A percentile compares a stretch with the other conserved stretches of the same genome.
These are phyloP conservation scores for Umbelopsis vinacea DNA, from an alignment of 192 early-diverging fungal genomes.

Conservation along the genomic window DNA sequence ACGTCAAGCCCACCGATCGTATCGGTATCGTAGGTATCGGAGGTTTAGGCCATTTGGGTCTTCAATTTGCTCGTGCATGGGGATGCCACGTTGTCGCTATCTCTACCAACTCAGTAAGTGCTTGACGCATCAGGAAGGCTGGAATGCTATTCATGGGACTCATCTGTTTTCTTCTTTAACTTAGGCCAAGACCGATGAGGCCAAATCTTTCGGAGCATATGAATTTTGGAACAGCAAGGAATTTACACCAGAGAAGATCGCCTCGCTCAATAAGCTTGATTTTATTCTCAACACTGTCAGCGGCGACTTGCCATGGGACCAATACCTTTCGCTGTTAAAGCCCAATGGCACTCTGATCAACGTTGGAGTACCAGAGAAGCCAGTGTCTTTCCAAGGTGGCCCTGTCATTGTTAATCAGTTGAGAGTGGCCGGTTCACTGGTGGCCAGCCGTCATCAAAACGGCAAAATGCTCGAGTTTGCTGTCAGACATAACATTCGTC, in stretches of 20 bases:
- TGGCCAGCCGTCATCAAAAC: constrained; percentile 62
- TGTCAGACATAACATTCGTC: constrained; percentile 64
- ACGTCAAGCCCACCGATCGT: constrained; percentile 61
- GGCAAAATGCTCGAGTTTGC: constrained; percentile 72
- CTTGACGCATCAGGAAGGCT: neutral
- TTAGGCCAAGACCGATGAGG: constrained; percentile 57
- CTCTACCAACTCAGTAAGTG: constrained; percentile 37
- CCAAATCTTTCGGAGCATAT: constrained; percentile 57
- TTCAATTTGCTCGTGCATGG: constrained; percentile 59
- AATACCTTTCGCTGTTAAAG: constrained; percentile 45
- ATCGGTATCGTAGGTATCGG: constrained; percentile 83
- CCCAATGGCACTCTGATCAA: constrained; percentile 51
- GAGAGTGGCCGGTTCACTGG: constrained; percentile 62
- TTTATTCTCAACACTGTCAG: constrained; percentile 51
- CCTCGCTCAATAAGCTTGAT: constrained; percentile 41
- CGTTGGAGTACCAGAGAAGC: constrained; percentile 49
- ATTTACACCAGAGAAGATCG: constrained; percentile 28
- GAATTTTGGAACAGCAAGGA: constrained; percentile 50
- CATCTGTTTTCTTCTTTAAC: too few relatives aligned
- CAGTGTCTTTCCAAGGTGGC: neutral
- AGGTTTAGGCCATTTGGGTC: constrained; percentile 74
- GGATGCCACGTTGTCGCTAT: constrained; percentile 57
- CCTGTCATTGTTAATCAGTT: constrained; percentile 47
- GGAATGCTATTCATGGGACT: too few relatives aligned
- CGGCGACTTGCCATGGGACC: constrained; percentile 42